Base-by-base conservation (phyloP, 192 early-diverging fungal species). In the Coemansia sp. region DNA sequence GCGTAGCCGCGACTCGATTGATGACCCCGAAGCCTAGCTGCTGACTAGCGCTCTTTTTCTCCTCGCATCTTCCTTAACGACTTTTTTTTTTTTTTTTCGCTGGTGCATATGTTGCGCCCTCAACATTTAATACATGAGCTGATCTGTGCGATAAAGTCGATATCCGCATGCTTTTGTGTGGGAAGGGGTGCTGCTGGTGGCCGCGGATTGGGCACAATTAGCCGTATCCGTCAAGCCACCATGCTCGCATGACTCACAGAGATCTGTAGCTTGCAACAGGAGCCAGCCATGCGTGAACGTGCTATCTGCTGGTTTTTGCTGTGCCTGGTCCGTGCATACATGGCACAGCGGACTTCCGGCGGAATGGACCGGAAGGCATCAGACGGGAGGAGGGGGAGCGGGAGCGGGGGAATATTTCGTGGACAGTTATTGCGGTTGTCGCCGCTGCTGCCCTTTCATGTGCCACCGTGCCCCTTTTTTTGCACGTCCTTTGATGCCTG, bases 1-100 rank as follows among this genome's bases (percentile, higher is more conserved):
- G 62, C 72, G 73, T 31, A 80, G 77, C 72, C 77, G 77, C 53
- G 77, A 80, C 59, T 72, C 77, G 14, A 72, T 74, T 56, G 68
- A 74, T n/a, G 77, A 74, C 21, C 61, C 62, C 1, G 61, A 68
- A n/a, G 56, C 37, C 18, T 62, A 37, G 11, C 14, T 10, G 2
- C 16, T 4, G 7, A 31, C 2, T 8, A 33, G 35, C 55, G n/a
- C n/a, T n/a, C n/a, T 35, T 42, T 50, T 37, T 43, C 41, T 43
- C 2, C 26, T 41, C 26, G 10, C 14, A 37, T 52, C 12, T 26
- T 14, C n/a, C 13, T 50, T 10, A 50, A 47, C 18, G 45, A 23
- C 45, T 13, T 26, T 45, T 31, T 23, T 26, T 45, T 33, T 18
- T 25, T 13, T 26, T 45, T 31, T 23, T 26, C 31, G 43, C 18